Conservation (phyloP, 2,329 filamentous ascomycete genomes). For the Neonectria magnoliae region DNA sequence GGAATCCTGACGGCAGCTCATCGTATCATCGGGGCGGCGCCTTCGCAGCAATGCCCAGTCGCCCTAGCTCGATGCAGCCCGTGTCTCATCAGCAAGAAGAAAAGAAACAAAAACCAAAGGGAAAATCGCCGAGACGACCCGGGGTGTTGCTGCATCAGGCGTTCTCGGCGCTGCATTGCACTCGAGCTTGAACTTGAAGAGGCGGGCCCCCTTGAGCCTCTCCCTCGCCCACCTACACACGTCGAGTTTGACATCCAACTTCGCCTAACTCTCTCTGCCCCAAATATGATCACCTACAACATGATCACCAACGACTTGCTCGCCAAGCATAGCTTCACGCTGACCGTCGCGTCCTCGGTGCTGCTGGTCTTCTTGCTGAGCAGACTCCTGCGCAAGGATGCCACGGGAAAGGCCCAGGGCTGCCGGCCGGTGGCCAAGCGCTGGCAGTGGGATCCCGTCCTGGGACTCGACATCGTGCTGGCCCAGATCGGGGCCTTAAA, state of each 20-base stretch:
- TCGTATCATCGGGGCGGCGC: neutral
- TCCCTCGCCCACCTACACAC: neutral
- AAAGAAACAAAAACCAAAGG: neutral
- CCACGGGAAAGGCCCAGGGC: constrained; percentile 10
- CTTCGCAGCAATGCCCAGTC: neutral
- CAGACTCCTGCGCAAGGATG: constrained; percentile 11
- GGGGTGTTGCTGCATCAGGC: neutral
- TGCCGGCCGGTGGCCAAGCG: constrained; percentile 19
- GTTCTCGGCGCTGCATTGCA: neutral
- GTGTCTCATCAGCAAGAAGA: neutral
- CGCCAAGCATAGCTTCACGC: constrained; percentile 5
- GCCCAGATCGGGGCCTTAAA: constrained; percentile 31
- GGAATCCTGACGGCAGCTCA: constrained; percentile 8
- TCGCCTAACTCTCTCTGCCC: neutral
- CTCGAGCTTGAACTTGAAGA: neutral
- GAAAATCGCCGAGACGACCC: neutral
- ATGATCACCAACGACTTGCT: neutral
- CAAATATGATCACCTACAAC: neutral
- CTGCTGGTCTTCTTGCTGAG: constrained; percentile 12
- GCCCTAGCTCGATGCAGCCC: neutral
- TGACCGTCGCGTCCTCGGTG: constrained; percentile 6
- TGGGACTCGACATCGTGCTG: constrained; percentile 32
- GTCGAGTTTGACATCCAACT: neutral
- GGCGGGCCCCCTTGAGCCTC: neutral
- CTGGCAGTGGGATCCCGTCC: constrained; percentile 29